phyloP scores from a whole-genome alignment of 371 early-diverging fungal genomes.

The Mucor sp. region DNA sequence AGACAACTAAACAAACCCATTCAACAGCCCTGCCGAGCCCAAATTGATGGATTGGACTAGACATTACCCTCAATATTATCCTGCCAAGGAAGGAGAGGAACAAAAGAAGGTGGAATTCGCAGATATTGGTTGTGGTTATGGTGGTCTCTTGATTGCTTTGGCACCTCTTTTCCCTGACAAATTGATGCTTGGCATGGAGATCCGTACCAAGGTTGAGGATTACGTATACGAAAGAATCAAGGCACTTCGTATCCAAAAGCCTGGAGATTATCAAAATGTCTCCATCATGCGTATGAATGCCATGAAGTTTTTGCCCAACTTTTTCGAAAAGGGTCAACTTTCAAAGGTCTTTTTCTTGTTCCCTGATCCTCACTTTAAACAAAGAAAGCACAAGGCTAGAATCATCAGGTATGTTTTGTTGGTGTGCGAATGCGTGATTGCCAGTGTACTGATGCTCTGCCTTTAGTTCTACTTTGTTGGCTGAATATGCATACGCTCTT shows the following conservation, averaged over 20 bases:
- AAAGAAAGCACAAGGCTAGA: conserved; percentile 98
- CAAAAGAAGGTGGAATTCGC: conserved; percentile 88
- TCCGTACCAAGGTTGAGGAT: conserved; percentile 95
- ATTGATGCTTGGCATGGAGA: conserved; percentile 98
- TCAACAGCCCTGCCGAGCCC: conserved; percentile 81
- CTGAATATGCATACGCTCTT: conserved; percentile 95
- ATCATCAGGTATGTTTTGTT: conserved; percentile 80
- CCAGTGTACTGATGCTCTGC: neutral
- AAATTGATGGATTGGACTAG: conserved; percentile 86
- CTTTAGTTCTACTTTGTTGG: conserved; percentile 72
- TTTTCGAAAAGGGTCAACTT: conserved; percentile 92
- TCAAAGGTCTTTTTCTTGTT: conserved; percentile 98
- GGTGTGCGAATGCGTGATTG: too few species aligned
- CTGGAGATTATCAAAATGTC: conserved; percentile 91
- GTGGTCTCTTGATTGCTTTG: conserved; percentile 91
- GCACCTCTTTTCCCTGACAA: conserved; percentile 90
- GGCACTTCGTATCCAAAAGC: conserved; percentile 82
- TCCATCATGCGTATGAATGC: conserved; percentile 98
- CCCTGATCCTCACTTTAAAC: conserved; percentile 99
- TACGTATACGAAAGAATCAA: conserved; percentile 92
- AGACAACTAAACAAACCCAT: neutral
- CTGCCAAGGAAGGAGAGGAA: conserved; percentile 45
- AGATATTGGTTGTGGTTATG: conserved; percentile 99
- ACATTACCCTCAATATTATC: conserved; percentile 82
- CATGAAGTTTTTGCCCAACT: conserved; percentile 99